Evolutionary conservation across 768 basidiomycete genomes (phyloP).

Genomic region (Chalciporus pseudorubinellus): DNA sequence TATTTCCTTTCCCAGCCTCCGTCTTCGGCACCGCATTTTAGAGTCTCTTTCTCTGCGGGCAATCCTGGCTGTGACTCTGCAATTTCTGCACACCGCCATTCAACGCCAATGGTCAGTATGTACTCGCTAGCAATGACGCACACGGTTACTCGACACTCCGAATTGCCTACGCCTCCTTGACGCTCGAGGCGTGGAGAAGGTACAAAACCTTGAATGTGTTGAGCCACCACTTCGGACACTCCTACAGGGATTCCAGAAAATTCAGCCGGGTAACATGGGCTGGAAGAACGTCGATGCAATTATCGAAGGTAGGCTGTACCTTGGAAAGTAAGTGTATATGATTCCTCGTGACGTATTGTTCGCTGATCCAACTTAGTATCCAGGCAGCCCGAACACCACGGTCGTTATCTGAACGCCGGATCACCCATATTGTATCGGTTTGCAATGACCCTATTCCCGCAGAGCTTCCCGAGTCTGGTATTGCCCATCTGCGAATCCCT

Average conservation of each 20-base stretch:
- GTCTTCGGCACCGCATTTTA: slow-evolving; percentile 29
- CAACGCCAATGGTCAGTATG: slow-evolving; percentile 15
- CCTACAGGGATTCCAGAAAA: slow-evolving; percentile 29
- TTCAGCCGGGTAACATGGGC: slow-evolving; percentile 30
- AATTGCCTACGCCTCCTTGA: slow-evolving; percentile 24
- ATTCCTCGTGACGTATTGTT: slow-evolving; percentile 19
- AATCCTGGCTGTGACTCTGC: slow-evolving; percentile 32
- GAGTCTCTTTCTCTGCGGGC: slow-evolving; percentile 24
- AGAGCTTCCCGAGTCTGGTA: slow-evolving; percentile 66
- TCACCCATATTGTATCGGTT: slow-evolving; percentile 79
- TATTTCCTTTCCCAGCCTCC: slow-evolving; percentile 30
- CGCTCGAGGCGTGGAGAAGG: slow-evolving; percentile 20
- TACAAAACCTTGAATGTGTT: slow-evolving; percentile 36
- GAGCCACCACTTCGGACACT: slow-evolving; percentile 19
- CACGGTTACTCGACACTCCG: slow-evolving; percentile 34
- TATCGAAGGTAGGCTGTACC: slow-evolving; percentile 62
- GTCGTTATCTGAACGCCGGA: slow-evolving; percentile 67
- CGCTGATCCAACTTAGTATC: slow-evolving; percentile 60
- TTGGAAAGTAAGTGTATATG: slow-evolving; percentile 64
- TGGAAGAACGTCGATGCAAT: slow-evolving; percentile 71
- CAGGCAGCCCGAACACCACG: slow-evolving; percentile 69
- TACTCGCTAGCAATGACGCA: slow-evolving; percentile 20
- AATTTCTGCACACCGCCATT: slow-evolving; percentile 34
- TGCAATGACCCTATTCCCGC: slow-evolving; percentile 71
- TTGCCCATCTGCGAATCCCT: slow-evolving; percentile 66